A percentile compares a stretch with the other conserved stretches of the same genome.
Evolutionary conservation across 1,139 yeast genomes (phyloP).

Genomic region (Suhomyces guaymorum): DNA sequence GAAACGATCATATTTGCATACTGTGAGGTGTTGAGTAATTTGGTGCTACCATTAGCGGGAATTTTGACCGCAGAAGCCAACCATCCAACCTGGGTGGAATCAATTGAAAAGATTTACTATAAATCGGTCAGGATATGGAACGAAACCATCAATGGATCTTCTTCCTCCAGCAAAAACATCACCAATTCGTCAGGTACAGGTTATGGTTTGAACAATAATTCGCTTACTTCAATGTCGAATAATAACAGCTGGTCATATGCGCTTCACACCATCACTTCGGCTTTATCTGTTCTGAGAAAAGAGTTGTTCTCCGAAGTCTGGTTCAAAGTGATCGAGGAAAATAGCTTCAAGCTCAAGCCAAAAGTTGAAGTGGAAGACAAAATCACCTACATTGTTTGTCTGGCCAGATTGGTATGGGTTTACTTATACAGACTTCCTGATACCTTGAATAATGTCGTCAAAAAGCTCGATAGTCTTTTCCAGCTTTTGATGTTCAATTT

Average conservation of each 20-base stretch:
- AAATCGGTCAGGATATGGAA: constrained; percentile 47
- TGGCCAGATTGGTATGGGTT: constrained; percentile 83
- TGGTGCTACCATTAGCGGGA: constrained; percentile 81
- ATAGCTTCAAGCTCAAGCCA: constrained; percentile 38
- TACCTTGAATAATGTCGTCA: constrained; percentile 81
- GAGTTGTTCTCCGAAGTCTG: constrained; percentile 76
- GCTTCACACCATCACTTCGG: constrained; percentile 68
- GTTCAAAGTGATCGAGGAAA: constrained; percentile 65
- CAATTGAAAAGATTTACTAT: constrained; percentile 62
- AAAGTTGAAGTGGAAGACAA: constrained; percentile 58
- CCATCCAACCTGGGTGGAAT: constrained; percentile 92
- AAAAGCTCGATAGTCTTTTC: constrained; percentile 52
- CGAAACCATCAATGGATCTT: constrained; percentile 11
- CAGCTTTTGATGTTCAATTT: constrained; percentile 54
- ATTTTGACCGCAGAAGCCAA: constrained; percentile 90
- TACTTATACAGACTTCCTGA: constrained; percentile 85
- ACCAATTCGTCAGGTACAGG: no score
- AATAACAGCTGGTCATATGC: constrained; percentile 71
- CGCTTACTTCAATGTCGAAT: constrained; percentile 6
- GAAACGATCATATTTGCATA: constrained; percentile 71
- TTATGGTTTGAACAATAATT: constrained; percentile 2
- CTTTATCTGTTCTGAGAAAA: constrained; percentile 78
- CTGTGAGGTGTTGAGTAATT: constrained; percentile 75
- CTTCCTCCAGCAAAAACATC: no score
- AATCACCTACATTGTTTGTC: constrained; percentile 60